Base-by-base conservation (phyloP, 208 protist genomes). In the Borovskyia barvae region DNA sequence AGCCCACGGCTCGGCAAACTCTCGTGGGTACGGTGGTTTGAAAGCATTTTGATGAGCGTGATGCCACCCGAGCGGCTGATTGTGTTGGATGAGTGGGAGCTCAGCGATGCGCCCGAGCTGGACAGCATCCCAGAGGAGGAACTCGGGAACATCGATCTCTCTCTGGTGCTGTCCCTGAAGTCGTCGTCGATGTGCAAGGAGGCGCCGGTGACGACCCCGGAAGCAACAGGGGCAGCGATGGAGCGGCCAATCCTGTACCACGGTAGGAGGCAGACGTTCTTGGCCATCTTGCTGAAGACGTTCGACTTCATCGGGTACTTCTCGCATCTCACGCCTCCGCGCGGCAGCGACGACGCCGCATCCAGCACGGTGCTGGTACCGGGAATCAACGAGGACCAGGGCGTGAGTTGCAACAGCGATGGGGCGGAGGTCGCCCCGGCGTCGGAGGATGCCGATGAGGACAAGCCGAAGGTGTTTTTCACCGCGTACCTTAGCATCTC, bases 251-350 rank as follows among this genome's bases (percentile, higher is more conserved):
- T 70, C 26, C 52, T 85, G 12, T 92, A 92, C 62, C 72, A 72
- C 47, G 76, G 81, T 29, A 66, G 52, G 22, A 82, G 81, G 26
- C 66, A 96, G 56, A 92, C 88, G 5, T 80, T 92, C 37, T 72
- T 87, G 35, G 90, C 82, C 36, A 82, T 94, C 52, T 32, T 93
- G 29, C 81, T 96, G 28, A 93, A 94, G 66, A 60, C 63, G 15
- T 81, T 96, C 55, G 90, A 96, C 67, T 93, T 96, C 48, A 72
- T 96, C 17, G 90, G 90, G 4, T 96, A 96, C 72, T 94, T 94
- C 67, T 85, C 87, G 3, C 90, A 93, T 47, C 58, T 70, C 20
- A 60, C 69, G 14, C 32, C 54, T 19, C 69, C 76, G 17, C 55
- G 55, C 32, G 59, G 32, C 22, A 65, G 46, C 20, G 63, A 33